Conservation (phyloP, 805 yeast species). For the Kodamaea leandrae region DNA sequence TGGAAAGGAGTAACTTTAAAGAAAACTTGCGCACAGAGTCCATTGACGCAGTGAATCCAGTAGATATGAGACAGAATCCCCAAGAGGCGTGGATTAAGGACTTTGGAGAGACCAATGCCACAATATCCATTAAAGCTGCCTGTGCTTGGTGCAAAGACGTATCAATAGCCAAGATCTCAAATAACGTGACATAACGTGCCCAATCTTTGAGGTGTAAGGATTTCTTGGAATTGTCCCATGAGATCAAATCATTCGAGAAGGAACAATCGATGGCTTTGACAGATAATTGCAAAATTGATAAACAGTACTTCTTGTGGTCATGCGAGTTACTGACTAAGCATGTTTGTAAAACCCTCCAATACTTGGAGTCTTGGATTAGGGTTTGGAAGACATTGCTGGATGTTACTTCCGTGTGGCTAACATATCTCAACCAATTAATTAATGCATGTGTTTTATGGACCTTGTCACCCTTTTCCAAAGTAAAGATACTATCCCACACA, state of each 20-base stretch:
- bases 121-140: conserved; percentile 67
- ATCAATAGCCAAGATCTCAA: conserved; percentile 79
- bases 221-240: conserved; percentile 38
- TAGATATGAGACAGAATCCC: conserved; percentile 70
- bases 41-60: conserved; percentile 73
- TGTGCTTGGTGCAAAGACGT: conserved; percentile 83
- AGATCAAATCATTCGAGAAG: conserved; percentile 34
- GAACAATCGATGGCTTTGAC: conserved; percentile 44
- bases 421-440: conserved; percentile 55
- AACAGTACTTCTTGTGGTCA: conserved; percentile 65
- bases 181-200: conserved; percentile 70
- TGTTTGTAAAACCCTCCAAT: conserved; percentile 55
- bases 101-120: conserved; percentile 46
- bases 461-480: conserved; percentile 23
- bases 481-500: conserved; percentile 48
- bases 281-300: conserved; percentile 64
- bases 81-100: conserved; percentile 63
- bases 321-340: conserved; percentile 57
- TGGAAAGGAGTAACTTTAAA: conserved; percentile 51
- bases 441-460: conserved; percentile 41
- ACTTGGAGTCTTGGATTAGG: conserved; percentile 22
- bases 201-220: conserved; percentile 49
- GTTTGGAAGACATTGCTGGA: conserved; percentile 25
- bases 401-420: conserved; percentile 26
- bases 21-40: conserved; percentile 72